Evolutionary conservation across 225 moss, liverwort and hornwort species (phyloP), one percentile per base, ranked within the genome.

Genomic region (Antitrichia curtipendula): DNA sequence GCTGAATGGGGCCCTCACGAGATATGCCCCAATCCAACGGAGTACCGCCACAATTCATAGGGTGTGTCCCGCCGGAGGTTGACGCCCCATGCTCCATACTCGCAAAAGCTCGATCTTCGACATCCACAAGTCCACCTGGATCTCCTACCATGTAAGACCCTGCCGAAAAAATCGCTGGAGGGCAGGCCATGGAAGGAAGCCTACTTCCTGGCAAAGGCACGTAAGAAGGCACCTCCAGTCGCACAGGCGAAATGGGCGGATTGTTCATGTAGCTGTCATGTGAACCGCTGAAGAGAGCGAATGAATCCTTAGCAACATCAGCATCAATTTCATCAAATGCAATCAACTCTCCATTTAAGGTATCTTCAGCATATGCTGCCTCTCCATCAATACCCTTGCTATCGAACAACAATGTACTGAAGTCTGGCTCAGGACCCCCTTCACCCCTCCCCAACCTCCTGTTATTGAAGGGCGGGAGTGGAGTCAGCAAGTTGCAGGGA

Each of bases 301-400:
- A 98, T 64, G 96, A 96, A 92, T 99, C 97, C 82, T 99, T 97
- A 22, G 95, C 94, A 90, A 97, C 96, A 72, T 97, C 94, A 54
- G 92, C 93, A 91, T 97, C 98, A 82, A 97, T 97, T 87, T 97
- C 98, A 91, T 99, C 97, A 87, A 99, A 99, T 56, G 98, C 98
- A 90, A 99, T 97, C 88, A 98, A 92, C 83, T 98, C 96, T 83
- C 91, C 96, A 83, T 96, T 96, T 82, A 98, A 90, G 40, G 96
- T 91, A 70, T 96, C 98, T 81, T 95, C 95, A 89, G 90, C 95
- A 90, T 95, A 98, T 40, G 93, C 40, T 69, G 89, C 92, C 81
- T 96, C 94, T 78, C 91, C 96, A 85, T 95, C 96, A 89, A 91
- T 91, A 57, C 94, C 94, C 88, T 96, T 92, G 80, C 63, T 94